These are phyloP conservation scores for Uronychia setigera DNA, from an alignment of 73 alveolate species.

Conservation along the genomic window DNA sequence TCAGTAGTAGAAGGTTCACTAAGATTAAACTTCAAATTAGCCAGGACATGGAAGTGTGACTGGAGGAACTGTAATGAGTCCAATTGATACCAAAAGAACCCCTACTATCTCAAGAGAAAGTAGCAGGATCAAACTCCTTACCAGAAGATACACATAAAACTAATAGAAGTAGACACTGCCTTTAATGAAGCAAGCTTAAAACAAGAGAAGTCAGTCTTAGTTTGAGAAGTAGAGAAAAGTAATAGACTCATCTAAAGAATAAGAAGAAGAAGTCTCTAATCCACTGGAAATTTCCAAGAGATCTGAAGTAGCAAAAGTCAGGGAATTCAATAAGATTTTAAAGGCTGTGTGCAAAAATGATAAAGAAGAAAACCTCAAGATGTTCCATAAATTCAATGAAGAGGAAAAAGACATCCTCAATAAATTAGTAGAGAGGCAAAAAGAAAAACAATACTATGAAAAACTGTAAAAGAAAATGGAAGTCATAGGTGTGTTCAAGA, in stretches of 20 bases:
- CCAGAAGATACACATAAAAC: background rate
- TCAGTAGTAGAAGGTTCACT: background rate
- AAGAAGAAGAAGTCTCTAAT: background rate
- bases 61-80: no score
- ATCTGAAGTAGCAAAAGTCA: conserved; percentile 8
- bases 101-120: no score
- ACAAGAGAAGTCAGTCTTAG: background rate
- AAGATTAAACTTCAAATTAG: background rate
- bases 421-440: conserved; percentile 4
- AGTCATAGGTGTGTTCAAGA: background rate
- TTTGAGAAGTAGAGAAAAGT: background rate
- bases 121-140: no score
- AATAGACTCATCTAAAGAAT: no score
- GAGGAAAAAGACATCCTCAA: conserved; percentile 23
- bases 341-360: conserved; percentile 16
- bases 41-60: background rate
- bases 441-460: conserved; percentile 13
- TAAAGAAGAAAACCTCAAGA: background rate
- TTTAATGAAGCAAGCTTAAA: background rate
- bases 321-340: conserved; percentile 20
- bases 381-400: conserved; percentile 32
- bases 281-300: conserved; percentile 5
- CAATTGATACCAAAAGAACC: no score
- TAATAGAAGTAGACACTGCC: background rate
- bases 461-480: conserved; percentile 9